Evolutionary conservation across 495 filamentous ascomycete genomes (phyloP).

Genomic region (Aspergillus homomorphus): DNA sequence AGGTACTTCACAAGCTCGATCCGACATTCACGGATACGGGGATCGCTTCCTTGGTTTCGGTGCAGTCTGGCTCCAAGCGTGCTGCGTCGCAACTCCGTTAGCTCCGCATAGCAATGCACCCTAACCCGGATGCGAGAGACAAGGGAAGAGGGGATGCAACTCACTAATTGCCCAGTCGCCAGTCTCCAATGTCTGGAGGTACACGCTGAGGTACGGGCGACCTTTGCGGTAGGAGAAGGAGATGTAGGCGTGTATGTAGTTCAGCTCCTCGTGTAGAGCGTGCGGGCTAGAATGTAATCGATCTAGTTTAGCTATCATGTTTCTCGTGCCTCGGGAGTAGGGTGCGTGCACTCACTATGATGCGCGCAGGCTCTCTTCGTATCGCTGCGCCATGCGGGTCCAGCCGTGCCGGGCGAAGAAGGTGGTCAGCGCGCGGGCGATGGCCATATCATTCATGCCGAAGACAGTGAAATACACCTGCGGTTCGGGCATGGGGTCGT

Average conservation of each 20-base stretch:
- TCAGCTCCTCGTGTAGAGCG: background rate
- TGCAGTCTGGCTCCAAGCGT: too few species aligned
- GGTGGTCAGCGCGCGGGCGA: too few species aligned
- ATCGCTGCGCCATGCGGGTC: background rate
- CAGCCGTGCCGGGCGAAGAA: too few species aligned
- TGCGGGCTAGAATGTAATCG: conserved; percentile 18
- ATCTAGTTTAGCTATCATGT: too few species aligned
- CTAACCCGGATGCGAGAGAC: too few species aligned
- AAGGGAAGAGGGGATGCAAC: background rate
- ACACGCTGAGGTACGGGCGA: conserved; percentile 16
- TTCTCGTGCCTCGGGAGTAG: too few species aligned
- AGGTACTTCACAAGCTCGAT: too few species aligned
- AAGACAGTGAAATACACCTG: conserved; percentile 17
- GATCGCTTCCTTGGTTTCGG: too few species aligned
- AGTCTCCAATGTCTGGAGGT: conserved; percentile 6
- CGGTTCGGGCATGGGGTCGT: conserved; percentile 13
- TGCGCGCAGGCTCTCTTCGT: conserved; percentile 8
- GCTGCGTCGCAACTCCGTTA: too few species aligned
- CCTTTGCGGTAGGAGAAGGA: conserved; percentile 17
- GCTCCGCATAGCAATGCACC: too few species aligned
- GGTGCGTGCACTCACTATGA: too few species aligned
- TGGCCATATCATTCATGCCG: conserved; percentile 9
- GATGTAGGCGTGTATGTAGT: conserved; percentile 14
- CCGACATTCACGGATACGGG: too few species aligned
- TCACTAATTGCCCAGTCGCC: background rate